Evolutionary conservation across 2,329 filamentous ascomycete species (phyloP), one percentile per base, ranked within the genome.

Genomic region (Exserohilum rostratum): DNA sequence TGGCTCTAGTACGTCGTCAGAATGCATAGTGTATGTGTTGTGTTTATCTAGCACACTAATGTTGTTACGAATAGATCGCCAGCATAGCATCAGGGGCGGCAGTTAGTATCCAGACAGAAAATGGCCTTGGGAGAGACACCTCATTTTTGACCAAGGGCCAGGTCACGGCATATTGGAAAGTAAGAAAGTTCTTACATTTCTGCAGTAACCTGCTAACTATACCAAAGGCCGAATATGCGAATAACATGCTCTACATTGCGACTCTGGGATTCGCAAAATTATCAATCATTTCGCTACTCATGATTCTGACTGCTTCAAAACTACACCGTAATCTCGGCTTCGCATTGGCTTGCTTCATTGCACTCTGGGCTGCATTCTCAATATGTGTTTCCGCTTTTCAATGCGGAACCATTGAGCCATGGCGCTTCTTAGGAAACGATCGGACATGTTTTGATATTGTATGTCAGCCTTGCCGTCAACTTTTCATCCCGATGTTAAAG

Each of bases 201-300:
- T 33, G 3, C 10, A 27, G n/a, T 43, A 5, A 7, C 18, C 6
- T 30, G 27, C 22, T 52, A 12, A 53, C 31, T 7, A 1, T 25
- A 12, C 49, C 55, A 5, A 33, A 74, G 71, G 62, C 63, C 42
- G 71, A 72, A 59, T 74, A 73, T 66, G 70, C 66, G 37, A 73
- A 69, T 49, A 71, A 70, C 37, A 53, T 73, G 25, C 61, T 74
- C 11, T 74, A 71, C 39, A 69, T 74, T 31, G 65, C 71, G 7
- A 74, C 71, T 10, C 55, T 74, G 31, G 63, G 66, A 7, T 64
- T 72, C 11, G 71, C 71, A 2, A 74, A 74, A 50, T 60, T 73
- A 11, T 73, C 71, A 4, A 72, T 73, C 42, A 73, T 72, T 39
- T 73, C 71, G 13, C 53, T 74, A 13, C 62, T 74, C 6, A 73